phyloP scores from a whole-genome alignment of 148 eudicot genomes.

The Arbutus unedo region DNA sequence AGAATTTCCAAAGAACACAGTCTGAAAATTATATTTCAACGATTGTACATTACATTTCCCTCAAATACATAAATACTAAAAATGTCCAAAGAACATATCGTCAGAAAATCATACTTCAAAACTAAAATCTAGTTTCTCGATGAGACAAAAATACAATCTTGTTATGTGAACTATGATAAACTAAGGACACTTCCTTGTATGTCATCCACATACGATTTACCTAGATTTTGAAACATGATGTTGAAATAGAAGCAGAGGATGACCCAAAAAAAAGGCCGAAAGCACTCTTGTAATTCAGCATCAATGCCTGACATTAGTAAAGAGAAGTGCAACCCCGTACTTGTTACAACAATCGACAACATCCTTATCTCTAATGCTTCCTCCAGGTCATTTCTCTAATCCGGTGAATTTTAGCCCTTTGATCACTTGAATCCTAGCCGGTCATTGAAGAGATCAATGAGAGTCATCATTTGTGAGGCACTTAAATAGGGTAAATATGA shows the following conservation, averaged over 20 bases:
- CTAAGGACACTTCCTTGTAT: neutral
- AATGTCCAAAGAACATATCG: neutral
- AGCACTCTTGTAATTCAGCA: neutral
- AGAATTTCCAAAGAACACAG: too few relatives aligned
- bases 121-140: neutral
- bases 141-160: neutral
- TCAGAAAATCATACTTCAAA: neutral
- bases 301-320: conserved; percentile 78
- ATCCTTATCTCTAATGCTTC: conserved; percentile 82
- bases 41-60: too few relatives aligned
- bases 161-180: neutral
- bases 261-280: too few relatives aligned
- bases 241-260: neutral
- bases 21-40: too few relatives aligned
- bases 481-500: too few relatives aligned
- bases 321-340: conserved; percentile 74
- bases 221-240: neutral
- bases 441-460: too few relatives aligned
- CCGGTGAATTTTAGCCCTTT: too few relatives aligned
- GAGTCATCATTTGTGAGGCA: too few relatives aligned
- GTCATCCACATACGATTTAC: neutral
- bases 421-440: too few relatives aligned
- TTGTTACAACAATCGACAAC: conserved; percentile 87
- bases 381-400: too few relatives aligned
- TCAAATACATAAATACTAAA: neutral